These are phyloP conservation scores for Heritiera littoralis DNA, from an alignment of 345 rosid genomes.

Conservation along the genomic window DNA sequence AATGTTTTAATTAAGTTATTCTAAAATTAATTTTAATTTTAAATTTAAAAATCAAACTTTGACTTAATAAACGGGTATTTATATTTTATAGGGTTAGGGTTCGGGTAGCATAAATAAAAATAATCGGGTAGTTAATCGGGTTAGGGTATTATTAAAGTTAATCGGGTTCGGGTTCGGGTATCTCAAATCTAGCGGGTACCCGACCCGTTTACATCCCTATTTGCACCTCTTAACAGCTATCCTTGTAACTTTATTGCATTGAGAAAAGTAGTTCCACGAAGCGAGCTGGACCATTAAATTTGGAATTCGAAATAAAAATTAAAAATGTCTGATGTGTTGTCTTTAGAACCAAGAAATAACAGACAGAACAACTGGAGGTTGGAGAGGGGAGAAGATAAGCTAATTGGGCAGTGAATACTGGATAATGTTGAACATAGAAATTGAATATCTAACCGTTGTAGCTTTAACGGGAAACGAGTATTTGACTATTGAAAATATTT, in stretches of 20 bases:
- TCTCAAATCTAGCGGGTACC: too few relatives aligned
- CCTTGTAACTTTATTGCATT: not conserved
- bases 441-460: constrained; percentile 6
- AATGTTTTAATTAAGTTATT: too few relatives aligned
- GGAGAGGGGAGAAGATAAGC: too few relatives aligned
- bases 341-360: not conserved
- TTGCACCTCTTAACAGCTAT: not conserved
- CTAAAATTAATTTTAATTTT: too few relatives aligned
- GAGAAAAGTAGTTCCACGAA: not conserved
- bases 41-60: too few relatives aligned
- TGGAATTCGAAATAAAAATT: not conserved
- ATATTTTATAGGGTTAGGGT: too few relatives aligned
- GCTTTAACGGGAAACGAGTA: constrained; percentile 10
- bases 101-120: too few relatives aligned
- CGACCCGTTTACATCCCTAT: too few relatives aligned
- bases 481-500: constrained; percentile 17
- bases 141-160: too few relatives aligned
- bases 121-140: too few relatives aligned
- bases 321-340: not conserved
- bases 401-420: not conserved
- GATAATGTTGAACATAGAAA: not conserved
- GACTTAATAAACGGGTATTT: too few relatives aligned
- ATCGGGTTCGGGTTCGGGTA: too few relatives aligned
- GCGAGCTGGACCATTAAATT: not conserved
- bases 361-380: not conserved